A percentile compares a stretch with the other conserved stretches of the same genome.
Evolutionary conservation across 139 green algal species (phyloP).

Genomic region (Pleodorina starrii): DNA sequence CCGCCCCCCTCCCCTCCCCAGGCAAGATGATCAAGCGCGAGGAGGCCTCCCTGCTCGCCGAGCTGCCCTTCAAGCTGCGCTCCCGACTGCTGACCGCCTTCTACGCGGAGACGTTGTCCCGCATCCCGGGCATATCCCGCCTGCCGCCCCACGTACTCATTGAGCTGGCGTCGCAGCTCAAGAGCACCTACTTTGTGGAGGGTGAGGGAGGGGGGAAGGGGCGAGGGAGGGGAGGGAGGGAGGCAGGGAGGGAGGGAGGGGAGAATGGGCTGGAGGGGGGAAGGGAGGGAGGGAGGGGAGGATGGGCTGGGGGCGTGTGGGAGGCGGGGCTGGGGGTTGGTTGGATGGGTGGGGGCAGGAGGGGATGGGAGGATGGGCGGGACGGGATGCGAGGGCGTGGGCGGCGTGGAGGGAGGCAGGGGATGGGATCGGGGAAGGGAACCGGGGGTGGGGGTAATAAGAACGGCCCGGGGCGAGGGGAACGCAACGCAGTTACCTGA

Average conservation of each 20-base stretch:
- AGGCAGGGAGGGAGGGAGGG: background rate
- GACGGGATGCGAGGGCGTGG: too few species aligned
- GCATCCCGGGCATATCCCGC: conserved; percentile 24
- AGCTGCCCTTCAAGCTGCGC: conserved; percentile 53
- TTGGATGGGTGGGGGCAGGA: too few species aligned
- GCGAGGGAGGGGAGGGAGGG: background rate
- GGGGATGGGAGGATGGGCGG: too few species aligned
- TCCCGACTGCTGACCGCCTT: conserved; percentile 18
- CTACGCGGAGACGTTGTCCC: conserved; percentile 18
- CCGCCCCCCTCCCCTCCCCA: background rate
- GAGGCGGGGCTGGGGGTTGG: too few species aligned
- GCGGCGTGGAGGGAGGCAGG: too few species aligned
- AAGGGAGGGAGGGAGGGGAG: too few species aligned
- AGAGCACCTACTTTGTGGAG: conserved; percentile 47
- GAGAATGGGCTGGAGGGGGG: too few species aligned
- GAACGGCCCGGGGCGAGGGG: too few species aligned
- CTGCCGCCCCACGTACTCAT: conserved; percentile 41
- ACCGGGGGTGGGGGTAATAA: too few species aligned
- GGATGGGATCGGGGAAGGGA: too few species aligned
- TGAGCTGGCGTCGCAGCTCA: conserved; percentile 42
- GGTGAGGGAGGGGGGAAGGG: background rate
- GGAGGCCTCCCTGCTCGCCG: conserved; percentile 36
- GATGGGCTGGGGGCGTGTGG: too few species aligned
- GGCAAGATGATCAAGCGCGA: conserved; percentile 46
- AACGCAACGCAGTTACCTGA: too few species aligned